Base-by-base conservation (phyloP, 371 early-diverging fungal genomes). In the Actinomucor elegans region DNA sequence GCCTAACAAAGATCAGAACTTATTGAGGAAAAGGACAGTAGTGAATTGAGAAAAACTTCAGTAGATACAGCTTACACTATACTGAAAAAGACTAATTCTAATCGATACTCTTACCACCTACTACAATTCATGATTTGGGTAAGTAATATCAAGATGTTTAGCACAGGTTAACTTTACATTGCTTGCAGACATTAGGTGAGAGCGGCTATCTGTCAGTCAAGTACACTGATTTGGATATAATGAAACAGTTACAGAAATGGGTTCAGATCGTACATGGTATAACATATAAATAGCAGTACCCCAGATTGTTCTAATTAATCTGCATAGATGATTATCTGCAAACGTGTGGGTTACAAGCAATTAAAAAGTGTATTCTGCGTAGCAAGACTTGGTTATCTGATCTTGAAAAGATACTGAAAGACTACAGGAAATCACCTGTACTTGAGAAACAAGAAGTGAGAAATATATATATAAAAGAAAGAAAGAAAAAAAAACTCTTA, bases 201-300 rank as follows among this genome's bases (percentile, higher is more conserved):
- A 49, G 69, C 50, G 57, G 66, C 1, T 71, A 76, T 43, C 35
- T 68, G 11, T 58, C 61, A 11, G 31, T 18, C 0, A 24, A 48
- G 14, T 23, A 56, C n/a, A 46, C 61, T 2, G 69, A 71, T 12
- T 27, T 49, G 10, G 67, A 72, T 18, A 53, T 55, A 0, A 76
- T 76, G 69, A 54, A 43, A 2, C 67, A 68, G 26, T 17, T 76
- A 11, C 63, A 66, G 36, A 68, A 64, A 52, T 69, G 64, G 60
- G 24, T 70, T 5, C 21, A 35, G 3, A 23, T 61, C n/a, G 29
- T 70, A 29, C 37, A 69, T 51, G 75, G 75, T 75, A 62, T 31
- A n/a, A n/a, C n/a, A n/a, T n/a, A n/a, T n/a, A n/a, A n/a, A n/a
- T n/a, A n/a, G n/a, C n/a, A n/a, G n/a, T n/a, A n/a, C n/a, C n/a